Percentiles rank a stretch among this genome's conserved stretches.
Conservation (phyloP, 2,329 filamentous ascomycete species). For the Fusarium aywerte region DNA sequence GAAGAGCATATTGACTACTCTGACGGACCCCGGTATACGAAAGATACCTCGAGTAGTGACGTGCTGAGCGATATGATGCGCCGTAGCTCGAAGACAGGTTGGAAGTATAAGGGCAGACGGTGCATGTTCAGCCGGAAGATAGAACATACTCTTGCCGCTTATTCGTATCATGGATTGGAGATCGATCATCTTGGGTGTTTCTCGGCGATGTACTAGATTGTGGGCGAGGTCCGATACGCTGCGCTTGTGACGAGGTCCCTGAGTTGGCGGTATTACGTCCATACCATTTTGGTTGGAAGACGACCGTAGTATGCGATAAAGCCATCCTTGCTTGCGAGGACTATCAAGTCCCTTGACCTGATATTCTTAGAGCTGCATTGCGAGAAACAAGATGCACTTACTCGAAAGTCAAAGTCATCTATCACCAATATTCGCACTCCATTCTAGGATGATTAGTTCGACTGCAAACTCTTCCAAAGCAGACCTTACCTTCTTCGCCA, state of each 20-base stretch:
- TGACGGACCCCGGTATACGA: constrained; percentile 69
- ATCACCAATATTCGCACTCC: constrained; percentile 58
- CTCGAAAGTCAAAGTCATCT: constrained; percentile 51
- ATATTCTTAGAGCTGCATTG: constrained; percentile 7
- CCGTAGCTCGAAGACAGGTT: constrained; percentile 73
- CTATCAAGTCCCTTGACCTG: constrained; percentile 37
- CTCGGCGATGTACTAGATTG: constrained; percentile 57
- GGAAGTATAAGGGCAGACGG: constrained; percentile 68
- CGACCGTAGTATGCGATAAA: constrained; percentile 52
- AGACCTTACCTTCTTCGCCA: constrained; percentile 65
- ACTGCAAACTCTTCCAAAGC: not conserved
- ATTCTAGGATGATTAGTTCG: constrained; percentile 55
- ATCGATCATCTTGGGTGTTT: constrained; percentile 61
- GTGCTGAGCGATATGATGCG: constrained; percentile 71
- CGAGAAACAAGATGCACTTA: constrained; percentile 41
- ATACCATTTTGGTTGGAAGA: constrained; percentile 32
- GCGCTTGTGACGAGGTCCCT: constrained; percentile 55
- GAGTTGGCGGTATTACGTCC: constrained; percentile 9
- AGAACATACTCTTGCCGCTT: constrained; percentile 70
- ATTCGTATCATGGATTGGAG: constrained; percentile 70
- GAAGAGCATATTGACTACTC: constrained; percentile 67
- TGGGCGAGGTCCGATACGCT: constrained; percentile 67
- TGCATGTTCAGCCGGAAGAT: constrained; percentile 68
- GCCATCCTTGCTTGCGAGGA: constrained; percentile 52
- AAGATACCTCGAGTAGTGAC: constrained; percentile 69